Evolutionary conservation across 163 green algal species (phyloP), one percentile per base, ranked within the genome.

Genomic region (Botryococcus braunii): DNA sequence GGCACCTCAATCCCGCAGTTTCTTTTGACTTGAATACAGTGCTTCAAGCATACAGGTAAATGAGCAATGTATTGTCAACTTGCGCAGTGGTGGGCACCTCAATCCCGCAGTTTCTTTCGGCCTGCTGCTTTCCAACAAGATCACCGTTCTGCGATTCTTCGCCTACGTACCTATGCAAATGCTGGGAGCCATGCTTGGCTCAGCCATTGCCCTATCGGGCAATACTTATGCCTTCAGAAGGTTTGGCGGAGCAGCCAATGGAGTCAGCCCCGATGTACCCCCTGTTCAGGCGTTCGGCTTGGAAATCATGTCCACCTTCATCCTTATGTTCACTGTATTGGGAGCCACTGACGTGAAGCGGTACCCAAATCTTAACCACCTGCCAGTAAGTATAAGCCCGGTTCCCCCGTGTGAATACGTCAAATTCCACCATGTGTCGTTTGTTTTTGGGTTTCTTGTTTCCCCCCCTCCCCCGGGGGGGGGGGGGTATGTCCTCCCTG

Each of bases 51-150:
- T n/a, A n/a, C n/a, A n/a, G n/a, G n/a, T n/a, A n/a, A n/a, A n/a
- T n/a, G n/a, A n/a, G n/a, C n/a, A n/a, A n/a, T n/a, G n/a, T n/a
- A n/a, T n/a, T n/a, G n/a, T n/a, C n/a, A n/a, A n/a, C n/a, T n/a
- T n/a, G n/a, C n/a, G n/a, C n/a, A n/a, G n/a, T n/a, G 36, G 61
- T 36, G 61, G 36, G 6, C 61, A 68, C 37, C 52, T 68, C 61
- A 68, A 68, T 39, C 61, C 61, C 7, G 61, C 61, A 68, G 61
- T 68, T 5, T 39, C 61, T 7, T 13, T 68, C 5, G 61, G 38
- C 37, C 29, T 68, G 11, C 35, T 68, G 25, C 9, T 55, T 23
- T 34, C 61, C 6, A 23, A 55, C 11, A n/a, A 32, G 6, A 55
- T 68, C 25, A 57, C 61, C 8, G 6, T 68, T 7, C 37, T 68